Evolutionary conservation across 345 rosid genomes (phyloP), one percentile per base, ranked within the genome.

Genomic region (Capsella bursapastoris): DNA sequence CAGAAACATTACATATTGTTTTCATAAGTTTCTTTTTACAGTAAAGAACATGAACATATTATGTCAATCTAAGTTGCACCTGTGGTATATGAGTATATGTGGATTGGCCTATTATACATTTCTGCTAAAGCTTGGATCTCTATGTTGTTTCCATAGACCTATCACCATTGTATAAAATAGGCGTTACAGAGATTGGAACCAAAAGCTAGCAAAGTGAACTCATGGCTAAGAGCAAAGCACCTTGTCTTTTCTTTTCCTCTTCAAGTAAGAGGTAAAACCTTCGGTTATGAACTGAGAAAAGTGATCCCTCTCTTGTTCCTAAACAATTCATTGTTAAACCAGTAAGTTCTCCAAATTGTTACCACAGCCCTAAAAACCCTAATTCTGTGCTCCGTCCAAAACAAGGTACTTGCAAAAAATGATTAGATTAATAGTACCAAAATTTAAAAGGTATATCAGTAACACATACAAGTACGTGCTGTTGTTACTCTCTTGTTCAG

Each of bases 221-320:
- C 35, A 53, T 45, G 22, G 31, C 48, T 29, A 48, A 73, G 63
- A 55, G 51, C 22, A 62, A 32, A 51, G 61, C 84, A 92, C 99
- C 99, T 92, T 92, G 76, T 96, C 93, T 81, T 96, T 88, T 85
- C 97, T 89, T 80, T 96, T 96, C 89, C 99, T 84, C 83, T 89
- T 89, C 79, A 96, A 88, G 79, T 96, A 96, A 71, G 95, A 87
- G 40, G 91, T 87, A 82, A 90, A 89, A 35, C 96, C 94, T 84
- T 96, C 98, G 0, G 99, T 96, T 64, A 96, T 88, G 76, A 96
- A 96, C 71, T 90, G 96, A 55, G 99, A 96, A 78, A 92, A 92
- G 87, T 96, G 99, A 74, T 92, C 97, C 81, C 99, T 88, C 81
- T 96, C 98, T 49, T 74, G 87, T 79, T 92, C 99, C 99, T 96